phyloP scores from a whole-genome alignment of 805 yeast genomes.

The Barnettozyma wickerhamii region DNA sequence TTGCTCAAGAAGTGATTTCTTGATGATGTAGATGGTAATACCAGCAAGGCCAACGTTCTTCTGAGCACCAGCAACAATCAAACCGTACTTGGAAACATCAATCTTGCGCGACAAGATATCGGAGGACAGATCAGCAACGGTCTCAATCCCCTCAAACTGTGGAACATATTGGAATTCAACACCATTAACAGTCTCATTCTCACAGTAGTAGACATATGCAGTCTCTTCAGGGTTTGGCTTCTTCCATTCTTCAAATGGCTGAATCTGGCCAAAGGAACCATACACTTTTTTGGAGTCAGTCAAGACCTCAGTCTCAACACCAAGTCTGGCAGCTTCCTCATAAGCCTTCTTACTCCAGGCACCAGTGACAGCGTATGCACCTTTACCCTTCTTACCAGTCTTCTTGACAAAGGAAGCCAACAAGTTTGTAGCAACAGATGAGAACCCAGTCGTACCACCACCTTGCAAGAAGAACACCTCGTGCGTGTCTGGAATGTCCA shows the following conservation, averaged over 20 bases:
- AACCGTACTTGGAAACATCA: constrained; percentile 81
- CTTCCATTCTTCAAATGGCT: constrained; percentile 59
- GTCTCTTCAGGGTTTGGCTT: constrained; percentile 54
- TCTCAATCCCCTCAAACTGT: constrained; percentile 62
- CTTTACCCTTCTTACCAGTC: constrained; percentile 71
- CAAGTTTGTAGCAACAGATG: constrained; percentile 80
- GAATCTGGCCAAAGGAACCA: constrained; percentile 65
- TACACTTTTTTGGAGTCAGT: constrained; percentile 53
- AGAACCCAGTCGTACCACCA: constrained; percentile 96
- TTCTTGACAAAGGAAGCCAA: constrained; percentile 68
- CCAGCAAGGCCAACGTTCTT: constrained; percentile 98
- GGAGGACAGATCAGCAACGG: constrained; percentile 94
- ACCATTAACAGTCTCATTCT: constrained; percentile 96
- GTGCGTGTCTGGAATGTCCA: constrained; percentile 84
- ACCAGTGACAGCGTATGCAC: constrained; percentile 88
- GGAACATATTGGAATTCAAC: constrained; percentile 59
- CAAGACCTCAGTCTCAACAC: constrained; percentile 66
- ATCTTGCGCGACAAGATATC: constrained; percentile 78
- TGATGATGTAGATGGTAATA: constrained; percentile 84
- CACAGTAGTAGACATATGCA: constrained; percentile 87
- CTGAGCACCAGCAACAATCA: constrained; percentile 97
- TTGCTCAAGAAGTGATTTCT: constrained; percentile 68
- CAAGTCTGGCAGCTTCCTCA: constrained; percentile 85
- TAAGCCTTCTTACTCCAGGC: constrained; percentile 87
- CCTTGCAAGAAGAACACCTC: constrained; percentile 96